Evolutionary conservation across 2,329 filamentous ascomycete species (phyloP).

Genomic region (Diaporthe citriasiana): DNA sequence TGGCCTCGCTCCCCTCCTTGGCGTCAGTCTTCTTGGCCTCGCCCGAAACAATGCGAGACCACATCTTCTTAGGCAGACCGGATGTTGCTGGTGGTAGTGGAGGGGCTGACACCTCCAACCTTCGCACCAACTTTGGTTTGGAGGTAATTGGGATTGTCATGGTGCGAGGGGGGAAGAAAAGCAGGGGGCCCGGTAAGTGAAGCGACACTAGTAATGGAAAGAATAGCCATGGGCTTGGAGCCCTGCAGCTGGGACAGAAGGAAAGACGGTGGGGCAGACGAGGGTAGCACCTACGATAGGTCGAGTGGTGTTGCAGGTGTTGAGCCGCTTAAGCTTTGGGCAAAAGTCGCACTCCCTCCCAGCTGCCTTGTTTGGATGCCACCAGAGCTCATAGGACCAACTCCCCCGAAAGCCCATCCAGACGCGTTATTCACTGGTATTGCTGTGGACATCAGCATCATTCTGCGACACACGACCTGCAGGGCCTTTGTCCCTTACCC

Average conservation of each 20-base stretch:
- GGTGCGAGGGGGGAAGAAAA: conserved; percentile 12
- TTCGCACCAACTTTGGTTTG: conserved; percentile 38
- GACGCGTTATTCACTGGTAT: conserved; percentile 63
- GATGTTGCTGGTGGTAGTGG: background rate
- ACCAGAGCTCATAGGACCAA: conserved; percentile 70
- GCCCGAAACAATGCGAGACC: conserved; percentile 35
- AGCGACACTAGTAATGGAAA: background rate
- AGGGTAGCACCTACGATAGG: conserved; percentile 69
- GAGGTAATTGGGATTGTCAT: conserved; percentile 23
- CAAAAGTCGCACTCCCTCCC: conserved; percentile 74
- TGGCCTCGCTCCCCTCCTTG: background rate
- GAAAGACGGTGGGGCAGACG: conserved; percentile 33
- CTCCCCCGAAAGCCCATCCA: conserved; percentile 75
- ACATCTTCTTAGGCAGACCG: conserved; percentile 21
- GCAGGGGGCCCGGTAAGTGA: background rate
- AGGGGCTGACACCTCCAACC: conserved; percentile 11
- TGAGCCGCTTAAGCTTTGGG: conserved; percentile 74
- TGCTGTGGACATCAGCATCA: conserved; percentile 41
- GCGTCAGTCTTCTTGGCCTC: background rate
- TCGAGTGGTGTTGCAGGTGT: conserved; percentile 74
- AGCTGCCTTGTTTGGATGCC: conserved; percentile 68
- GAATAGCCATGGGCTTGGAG: background rate
- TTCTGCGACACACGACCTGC: conserved; percentile 24
- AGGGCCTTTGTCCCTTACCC: conserved; percentile 60
- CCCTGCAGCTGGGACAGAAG: conserved; percentile 19